Percentiles rank a stretch among this genome's conserved stretches.
These are phyloP conservation scores for Sporothrix inflata DNA, from an alignment of 2,329 filamentous ascomycete species.

Conservation along the genomic window DNA sequence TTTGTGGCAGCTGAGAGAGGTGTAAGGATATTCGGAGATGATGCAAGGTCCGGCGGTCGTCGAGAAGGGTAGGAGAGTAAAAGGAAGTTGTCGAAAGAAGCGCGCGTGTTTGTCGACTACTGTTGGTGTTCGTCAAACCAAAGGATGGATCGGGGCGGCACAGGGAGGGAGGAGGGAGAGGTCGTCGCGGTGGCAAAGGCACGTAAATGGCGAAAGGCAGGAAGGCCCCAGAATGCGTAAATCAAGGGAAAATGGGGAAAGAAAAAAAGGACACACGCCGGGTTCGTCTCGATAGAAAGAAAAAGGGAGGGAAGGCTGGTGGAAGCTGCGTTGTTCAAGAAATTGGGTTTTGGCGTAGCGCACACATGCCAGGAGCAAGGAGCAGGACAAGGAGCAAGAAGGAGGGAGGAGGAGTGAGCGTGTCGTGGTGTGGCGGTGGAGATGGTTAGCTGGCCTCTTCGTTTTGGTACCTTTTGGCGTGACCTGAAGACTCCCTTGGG, in stretches of 20 bases:
- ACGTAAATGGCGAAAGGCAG: not conserved
- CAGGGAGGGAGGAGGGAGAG: not conserved
- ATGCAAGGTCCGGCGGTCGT: not conserved
- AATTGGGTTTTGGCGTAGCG: not conserved
- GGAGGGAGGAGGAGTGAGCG: constrained; percentile 20
- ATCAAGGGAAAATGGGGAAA: not conserved
- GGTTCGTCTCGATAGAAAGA: not conserved
- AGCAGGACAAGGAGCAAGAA: constrained; percentile 4
- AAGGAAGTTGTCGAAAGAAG: not conserved
- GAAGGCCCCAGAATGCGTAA: no score
- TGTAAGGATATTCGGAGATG: not conserved
- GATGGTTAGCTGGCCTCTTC: constrained; percentile 37
- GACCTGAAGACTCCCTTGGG: no score
- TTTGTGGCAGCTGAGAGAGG: not conserved
- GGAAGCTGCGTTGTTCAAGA: not conserved
- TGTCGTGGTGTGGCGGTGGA: constrained; percentile 28
- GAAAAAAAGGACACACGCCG: constrained; percentile 7
- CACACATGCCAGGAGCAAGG: constrained; percentile 21
- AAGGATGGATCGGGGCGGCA: not conserved
- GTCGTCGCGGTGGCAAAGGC: not conserved
- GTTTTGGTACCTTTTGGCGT: not conserved
- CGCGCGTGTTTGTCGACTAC: not conserved
- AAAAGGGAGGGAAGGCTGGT: constrained; percentile 8
- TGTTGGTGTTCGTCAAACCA: not conserved
- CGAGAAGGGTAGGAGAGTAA: not conserved